Conservation (phyloP, 2,329 filamentous ascomycete species). For the Corynespora cassiicola region DNA sequence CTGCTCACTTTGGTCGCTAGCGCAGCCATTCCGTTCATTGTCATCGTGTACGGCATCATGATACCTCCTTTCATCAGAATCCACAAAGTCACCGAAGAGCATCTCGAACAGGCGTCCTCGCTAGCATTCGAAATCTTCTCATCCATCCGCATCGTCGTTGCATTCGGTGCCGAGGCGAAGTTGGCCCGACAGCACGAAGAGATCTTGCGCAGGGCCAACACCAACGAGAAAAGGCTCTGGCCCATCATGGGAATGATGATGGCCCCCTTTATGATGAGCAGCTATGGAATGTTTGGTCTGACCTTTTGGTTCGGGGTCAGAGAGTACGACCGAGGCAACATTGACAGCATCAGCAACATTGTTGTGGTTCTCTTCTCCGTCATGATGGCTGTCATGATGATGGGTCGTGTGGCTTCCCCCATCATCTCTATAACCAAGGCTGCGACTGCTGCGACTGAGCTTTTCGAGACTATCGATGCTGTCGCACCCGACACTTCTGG, state of each 20-base stretch:
- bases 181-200: conserved; percentile 35
- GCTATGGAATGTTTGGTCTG: conserved; percentile 46
- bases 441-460: conserved; percentile 39
- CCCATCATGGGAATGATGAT: conserved; percentile 44
- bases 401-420: conserved; percentile 37
- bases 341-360: conserved; percentile 38
- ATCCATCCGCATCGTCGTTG: conserved; percentile 43
- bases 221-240: conserved; percentile 32
- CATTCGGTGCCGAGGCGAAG: conserved; percentile 46
- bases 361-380: conserved; percentile 48
- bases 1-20: conserved; percentile 59
- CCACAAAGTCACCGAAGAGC: conserved; percentile 38
- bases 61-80: conserved; percentile 41
- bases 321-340: conserved; percentile 38
- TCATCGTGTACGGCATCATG: conserved; percentile 36
- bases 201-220: conserved; percentile 32
- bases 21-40: conserved; percentile 49
- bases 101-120: conserved; percentile 42
- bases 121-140: conserved; percentile 48
- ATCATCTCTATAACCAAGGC: conserved; percentile 44
- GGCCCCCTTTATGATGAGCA: conserved; percentile 39
- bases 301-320: conserved; percentile 49
- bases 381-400: conserved; percentile 44
- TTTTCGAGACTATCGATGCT: conserved; percentile 46
- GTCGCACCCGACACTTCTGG: conserved; percentile 34